These are phyloP conservation scores for Achaetomium macrosporum DNA, from an alignment of 2,329 filamentous ascomycete species.

Conservation along the genomic window DNA sequence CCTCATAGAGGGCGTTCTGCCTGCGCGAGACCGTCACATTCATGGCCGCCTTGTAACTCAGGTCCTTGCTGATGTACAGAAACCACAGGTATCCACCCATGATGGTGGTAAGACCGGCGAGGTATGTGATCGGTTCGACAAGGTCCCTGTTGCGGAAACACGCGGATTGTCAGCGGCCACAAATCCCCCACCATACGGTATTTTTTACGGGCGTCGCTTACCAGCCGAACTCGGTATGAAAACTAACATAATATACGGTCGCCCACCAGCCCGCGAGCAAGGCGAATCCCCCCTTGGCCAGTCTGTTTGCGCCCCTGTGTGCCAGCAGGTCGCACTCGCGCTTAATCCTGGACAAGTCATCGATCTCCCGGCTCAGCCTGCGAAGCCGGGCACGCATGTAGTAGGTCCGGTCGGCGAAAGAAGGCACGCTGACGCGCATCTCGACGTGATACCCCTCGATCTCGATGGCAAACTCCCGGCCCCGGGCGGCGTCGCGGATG, in stretches of 20 bases:
- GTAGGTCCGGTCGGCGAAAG: conserved; percentile 84
- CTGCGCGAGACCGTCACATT: conserved; percentile 78
- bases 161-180: not conserved
- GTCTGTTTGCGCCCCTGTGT: conserved; percentile 67
- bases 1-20: conserved; percentile 70
- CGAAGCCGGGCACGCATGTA: conserved; percentile 74
- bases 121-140: conserved; percentile 86
- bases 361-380: conserved; percentile 63
- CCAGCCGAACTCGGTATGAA: conserved; percentile 75
- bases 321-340: conserved; percentile 74
- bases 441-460: conserved; percentile 64
- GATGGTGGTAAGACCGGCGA: conserved; percentile 80
- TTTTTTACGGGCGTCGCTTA: not conserved
- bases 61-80: conserved; percentile 83
- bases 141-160: conserved; percentile 46
- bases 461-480: conserved; percentile 76
- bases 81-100: conserved; percentile 94
- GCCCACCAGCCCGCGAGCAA: conserved; percentile 74
- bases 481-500: conserved; percentile 79
- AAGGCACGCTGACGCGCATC: conserved; percentile 75
- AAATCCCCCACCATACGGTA: not conserved
- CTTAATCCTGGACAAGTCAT: conserved; percentile 67
- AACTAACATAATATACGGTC: conserved; percentile 66
- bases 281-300: conserved; percentile 75
- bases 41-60: conserved; percentile 79